Conservation (phyloP, 768 basidiomycete genomes). For the Suillus placidus region DNA sequence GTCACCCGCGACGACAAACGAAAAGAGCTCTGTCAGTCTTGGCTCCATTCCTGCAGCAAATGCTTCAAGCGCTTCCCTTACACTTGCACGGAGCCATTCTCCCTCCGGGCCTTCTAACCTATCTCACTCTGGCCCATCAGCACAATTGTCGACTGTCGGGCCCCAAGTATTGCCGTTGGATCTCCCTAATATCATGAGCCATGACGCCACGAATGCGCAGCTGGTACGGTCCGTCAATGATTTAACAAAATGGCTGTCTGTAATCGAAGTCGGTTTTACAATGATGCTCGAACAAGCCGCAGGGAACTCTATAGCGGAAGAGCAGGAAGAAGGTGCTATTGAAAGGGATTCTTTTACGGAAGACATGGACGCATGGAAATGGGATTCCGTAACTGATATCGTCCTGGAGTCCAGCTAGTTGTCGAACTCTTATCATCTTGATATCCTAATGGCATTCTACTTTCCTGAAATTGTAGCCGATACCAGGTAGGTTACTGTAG, state of each 20-base stretch:
- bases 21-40: slow-evolving; percentile 25
- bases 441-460: slow-evolving; percentile 1
- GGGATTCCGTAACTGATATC: slow-evolving; percentile 22
- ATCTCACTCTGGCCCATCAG: slow-evolving; percentile 37
- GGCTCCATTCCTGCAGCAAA: slow-evolving; percentile 36
- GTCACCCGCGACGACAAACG: slow-evolving; percentile 23
- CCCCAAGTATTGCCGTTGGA: slow-evolving; percentile 69
- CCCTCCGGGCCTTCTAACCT: slow-evolving; percentile 30
- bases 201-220: slow-evolving; percentile 65
- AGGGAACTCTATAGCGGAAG: slow-evolving; percentile 63
- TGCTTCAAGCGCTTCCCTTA: slow-evolving; percentile 44
- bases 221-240: slow-evolving; percentile 75
- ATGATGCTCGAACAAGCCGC: slow-evolving; percentile 59
- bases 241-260: slow-evolving; percentile 73
- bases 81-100: slow-evolving; percentile 36
- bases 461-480: slow-evolving; percentile 18
- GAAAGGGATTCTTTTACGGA: slow-evolving; percentile 22
- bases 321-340: slow-evolving; percentile 50
- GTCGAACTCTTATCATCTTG: background rate
- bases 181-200: slow-evolving; percentile 55
- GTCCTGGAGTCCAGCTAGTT: slow-evolving; percentile 9
- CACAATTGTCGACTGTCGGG: slow-evolving; percentile 33
- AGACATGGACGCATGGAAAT: slow-evolving; percentile 14
- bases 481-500: slow-evolving; percentile 15
- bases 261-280: slow-evolving; percentile 72